Base-by-base conservation (phyloP, 2,329 filamentous ascomycete species). In the Rasamsonia emersonii region DNA sequence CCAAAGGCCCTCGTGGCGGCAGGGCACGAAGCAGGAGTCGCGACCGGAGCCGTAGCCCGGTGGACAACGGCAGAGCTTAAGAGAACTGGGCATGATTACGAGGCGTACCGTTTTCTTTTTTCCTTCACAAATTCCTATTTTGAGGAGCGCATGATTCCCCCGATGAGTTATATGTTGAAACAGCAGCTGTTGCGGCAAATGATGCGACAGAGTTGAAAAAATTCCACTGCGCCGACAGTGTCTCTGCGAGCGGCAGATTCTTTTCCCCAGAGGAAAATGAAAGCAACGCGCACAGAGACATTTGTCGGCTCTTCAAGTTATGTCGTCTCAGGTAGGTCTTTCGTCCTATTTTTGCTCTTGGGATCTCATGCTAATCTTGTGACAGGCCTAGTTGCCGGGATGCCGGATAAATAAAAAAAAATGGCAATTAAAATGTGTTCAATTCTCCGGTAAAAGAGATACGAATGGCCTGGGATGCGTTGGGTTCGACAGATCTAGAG, bases 21-120 rank as follows among this genome's bases (percentile, higher is more conserved):
- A 38, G 59, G 28, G 55, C 45, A 25, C 55, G 65, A 42, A 64
- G 58, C 43, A 56, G 61, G 38, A 67, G 64, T 46, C 59, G 61
- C 19, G 61, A 61, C 32, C 56, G 61, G 41, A 64, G 61, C 37
- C 59, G 64, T 47, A 68, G 65, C 38, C 63, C 62, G 3, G 60
- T 47, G 38, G 50, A 58, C 21, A 43, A 46, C 34, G 51, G 56
- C 29, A 49, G 55, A 31, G 52, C 32, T 9, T 35, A 59, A 27
- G 56, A 51, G 43, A 28, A 28, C 18, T 11, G 15, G 7, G 14
- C 14, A 29, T 14, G 9, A 11, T 7, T 32, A 9, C n/a, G 14
- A 18, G 14, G 15, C 20, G n/a, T 18, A 25, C 9, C 28, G 27
- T 35, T 13, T 19, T 25, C 24, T 34, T 25, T 11, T 32, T 28